A percentile compares a stretch with the other conserved stretches of the same genome.
phyloP scores from a whole-genome alignment of 176 grass and related monocot genomes.

The Echinochloa phyllopogon region DNA sequence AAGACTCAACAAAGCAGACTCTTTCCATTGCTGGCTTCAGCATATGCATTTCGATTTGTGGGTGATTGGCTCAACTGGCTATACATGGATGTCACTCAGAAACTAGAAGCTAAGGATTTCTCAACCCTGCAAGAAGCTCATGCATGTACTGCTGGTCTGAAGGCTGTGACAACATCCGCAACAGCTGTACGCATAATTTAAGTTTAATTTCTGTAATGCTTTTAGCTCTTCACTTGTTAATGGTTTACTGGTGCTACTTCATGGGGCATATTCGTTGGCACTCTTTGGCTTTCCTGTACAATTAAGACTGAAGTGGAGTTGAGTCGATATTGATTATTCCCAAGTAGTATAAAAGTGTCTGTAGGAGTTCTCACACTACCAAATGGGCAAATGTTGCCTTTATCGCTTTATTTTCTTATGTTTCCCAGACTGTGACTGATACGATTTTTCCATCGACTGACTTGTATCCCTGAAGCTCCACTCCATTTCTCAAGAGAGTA shows the following conservation, averaged over 20 bases:
- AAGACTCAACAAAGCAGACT: constrained; percentile 99
- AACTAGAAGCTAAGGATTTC: constrained; percentile 83
- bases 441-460: background rate
- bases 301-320: background rate
- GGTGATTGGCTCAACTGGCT: constrained; percentile 98
- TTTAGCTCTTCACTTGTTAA: constrained; percentile 1
- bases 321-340: background rate
- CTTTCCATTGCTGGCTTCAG: constrained; percentile 93
- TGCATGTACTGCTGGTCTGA: constrained; percentile 94
- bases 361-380: background rate
- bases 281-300: background rate
- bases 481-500: background rate
- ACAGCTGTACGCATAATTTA: constrained; percentile 68
- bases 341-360: background rate
- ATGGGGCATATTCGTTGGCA: background rate
- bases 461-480: background rate
- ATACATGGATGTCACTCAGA: constrained; percentile 86
- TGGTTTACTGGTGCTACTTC: background rate
- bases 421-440: background rate
- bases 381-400: background rate
- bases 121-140: constrained; percentile 88
- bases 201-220: background rate
- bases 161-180: constrained; percentile 84
- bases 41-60: constrained; percentile 95
- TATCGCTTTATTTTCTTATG: background rate